Percentiles rank a stretch among this genome's conserved stretches.
Evolutionary conservation across 371 early-diverging fungal species (phyloP).

Genomic region (Mortierella sp.): DNA sequence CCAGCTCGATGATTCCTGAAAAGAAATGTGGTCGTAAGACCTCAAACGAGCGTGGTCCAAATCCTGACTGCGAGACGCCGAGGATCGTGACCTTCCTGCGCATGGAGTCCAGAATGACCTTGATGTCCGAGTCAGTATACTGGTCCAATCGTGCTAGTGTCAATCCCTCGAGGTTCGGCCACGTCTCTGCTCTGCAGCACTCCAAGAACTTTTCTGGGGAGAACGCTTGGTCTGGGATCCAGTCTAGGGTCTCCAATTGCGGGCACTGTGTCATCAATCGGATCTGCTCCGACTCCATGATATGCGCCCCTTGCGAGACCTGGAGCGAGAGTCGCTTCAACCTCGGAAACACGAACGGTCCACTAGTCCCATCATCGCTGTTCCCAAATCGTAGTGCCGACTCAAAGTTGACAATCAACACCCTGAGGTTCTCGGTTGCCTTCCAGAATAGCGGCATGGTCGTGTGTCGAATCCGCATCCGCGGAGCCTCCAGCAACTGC

Average conservation of each 20-base stretch:
- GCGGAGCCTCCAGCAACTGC: background rate
- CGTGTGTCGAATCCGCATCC: constrained; percentile 1
- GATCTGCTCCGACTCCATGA: background rate
- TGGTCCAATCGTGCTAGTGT: background rate
- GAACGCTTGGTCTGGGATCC: background rate
- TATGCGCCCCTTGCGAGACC: background rate
- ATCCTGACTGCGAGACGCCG: background rate
- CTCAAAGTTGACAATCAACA: background rate
- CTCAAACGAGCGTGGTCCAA: background rate
- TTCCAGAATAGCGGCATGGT: constrained; percentile 8
- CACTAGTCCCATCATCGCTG: background rate
- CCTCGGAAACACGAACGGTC: background rate
- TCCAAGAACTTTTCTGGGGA: background rate
- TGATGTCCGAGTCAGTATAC: background rate
- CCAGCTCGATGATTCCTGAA: constrained; percentile 6
- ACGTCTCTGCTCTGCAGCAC: constrained; percentile 1
- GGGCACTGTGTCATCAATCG: background rate
- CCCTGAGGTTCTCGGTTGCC: constrained; percentile 1
- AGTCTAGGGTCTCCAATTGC: constrained; percentile 1
- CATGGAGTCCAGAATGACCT: constrained; percentile 1
- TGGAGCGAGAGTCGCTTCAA: background rate
- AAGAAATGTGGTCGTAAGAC: constrained; percentile 2
- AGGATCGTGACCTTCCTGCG: background rate
- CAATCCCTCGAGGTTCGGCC: constrained; percentile 9
- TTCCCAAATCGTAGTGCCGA: background rate